Evolutionary conservation across 129 eudicot species (phyloP).

Genomic region (Helianthus tuberosus): DNA sequence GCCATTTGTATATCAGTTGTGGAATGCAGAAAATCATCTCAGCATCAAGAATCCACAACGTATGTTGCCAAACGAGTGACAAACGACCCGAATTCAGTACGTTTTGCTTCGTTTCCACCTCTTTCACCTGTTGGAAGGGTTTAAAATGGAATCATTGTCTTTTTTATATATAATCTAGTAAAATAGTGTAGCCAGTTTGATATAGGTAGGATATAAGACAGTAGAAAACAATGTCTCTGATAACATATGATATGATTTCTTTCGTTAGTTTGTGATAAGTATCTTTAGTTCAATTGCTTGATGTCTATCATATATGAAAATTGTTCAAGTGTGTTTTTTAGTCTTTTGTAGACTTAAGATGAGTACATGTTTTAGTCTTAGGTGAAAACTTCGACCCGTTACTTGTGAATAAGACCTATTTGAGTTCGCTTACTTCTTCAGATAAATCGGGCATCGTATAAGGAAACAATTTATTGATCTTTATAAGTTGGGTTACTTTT

Average conservation of each 20-base stretch:
- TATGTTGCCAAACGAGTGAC: constrained; percentile 32
- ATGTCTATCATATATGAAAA: not conserved
- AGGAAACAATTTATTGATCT: too few relatives aligned
- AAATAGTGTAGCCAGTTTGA: constrained; percentile 13
- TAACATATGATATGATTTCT: constrained; percentile 24
- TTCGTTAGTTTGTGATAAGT: not conserved
- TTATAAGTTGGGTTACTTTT: too few relatives aligned
- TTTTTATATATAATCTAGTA: constrained; percentile 11
- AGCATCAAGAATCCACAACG: constrained; percentile 33
- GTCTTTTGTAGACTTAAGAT: too few relatives aligned
- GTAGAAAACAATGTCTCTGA: constrained; percentile 4
- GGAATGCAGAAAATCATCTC: constrained; percentile 50
- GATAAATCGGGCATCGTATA: too few relatives aligned
- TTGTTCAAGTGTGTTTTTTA: not conserved
- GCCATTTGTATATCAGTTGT: constrained; percentile 62
- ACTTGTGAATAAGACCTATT: not conserved
- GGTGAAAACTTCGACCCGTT: not conserved
- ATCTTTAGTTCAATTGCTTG: not conserved
- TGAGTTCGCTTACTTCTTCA: too few relatives aligned
- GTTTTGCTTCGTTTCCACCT: constrained; percentile 50
- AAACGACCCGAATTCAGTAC: constrained; percentile 35
- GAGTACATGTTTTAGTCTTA: not conserved
- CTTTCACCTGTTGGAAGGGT: constrained; percentile 46
- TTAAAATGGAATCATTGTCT: constrained; percentile 6
- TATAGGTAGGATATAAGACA: constrained; percentile 13